These are phyloP conservation scores for Pinus albicaulis DNA, from an alignment of 75 land plant genomes.

Conservation along the genomic window DNA sequence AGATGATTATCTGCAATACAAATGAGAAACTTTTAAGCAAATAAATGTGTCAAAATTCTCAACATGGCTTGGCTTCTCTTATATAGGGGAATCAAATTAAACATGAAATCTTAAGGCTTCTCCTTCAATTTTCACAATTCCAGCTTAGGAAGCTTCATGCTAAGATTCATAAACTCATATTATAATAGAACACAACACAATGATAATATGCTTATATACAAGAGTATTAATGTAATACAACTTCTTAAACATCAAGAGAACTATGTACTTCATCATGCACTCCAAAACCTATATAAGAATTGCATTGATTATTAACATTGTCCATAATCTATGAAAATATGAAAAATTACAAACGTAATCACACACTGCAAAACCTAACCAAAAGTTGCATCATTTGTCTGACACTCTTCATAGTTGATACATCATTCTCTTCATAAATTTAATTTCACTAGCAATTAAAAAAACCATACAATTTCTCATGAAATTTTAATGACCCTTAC, in stretches of 20 bases:
- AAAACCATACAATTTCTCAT: no score
- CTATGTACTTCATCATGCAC: constrained; percentile 52
- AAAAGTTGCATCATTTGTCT: not conserved
- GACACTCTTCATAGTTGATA: no score
- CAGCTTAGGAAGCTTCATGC: constrained; percentile 41
- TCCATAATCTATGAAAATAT: constrained; percentile 11
- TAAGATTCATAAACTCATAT: constrained; percentile 47
- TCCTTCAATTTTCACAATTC: constrained; percentile 75
- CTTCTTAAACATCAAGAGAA: constrained; percentile 64
- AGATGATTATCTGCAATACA: constrained; percentile 61
- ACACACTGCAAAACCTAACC: constrained; percentile 32
- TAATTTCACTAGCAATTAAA: no score
- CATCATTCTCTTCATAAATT: no score
- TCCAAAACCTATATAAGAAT: constrained; percentile 33
- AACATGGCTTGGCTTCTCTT: constrained; percentile 62
- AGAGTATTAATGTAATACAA: constrained; percentile 63
- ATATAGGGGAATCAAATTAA: constrained; percentile 70
- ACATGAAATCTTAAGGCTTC: constrained; percentile 85
- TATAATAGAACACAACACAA: constrained; percentile 68
- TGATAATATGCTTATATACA: constrained; percentile 62
- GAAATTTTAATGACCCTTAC: no score
- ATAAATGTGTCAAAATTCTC: constrained; percentile 35
- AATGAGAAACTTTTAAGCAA: constrained; percentile 53
- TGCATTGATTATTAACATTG: not conserved
- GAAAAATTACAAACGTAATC: not conserved